Evolutionary conservation across 164 flowering plant species (phyloP), one percentile per base, ranked within the genome.

Genomic region (Liriodendron chinense): DNA sequence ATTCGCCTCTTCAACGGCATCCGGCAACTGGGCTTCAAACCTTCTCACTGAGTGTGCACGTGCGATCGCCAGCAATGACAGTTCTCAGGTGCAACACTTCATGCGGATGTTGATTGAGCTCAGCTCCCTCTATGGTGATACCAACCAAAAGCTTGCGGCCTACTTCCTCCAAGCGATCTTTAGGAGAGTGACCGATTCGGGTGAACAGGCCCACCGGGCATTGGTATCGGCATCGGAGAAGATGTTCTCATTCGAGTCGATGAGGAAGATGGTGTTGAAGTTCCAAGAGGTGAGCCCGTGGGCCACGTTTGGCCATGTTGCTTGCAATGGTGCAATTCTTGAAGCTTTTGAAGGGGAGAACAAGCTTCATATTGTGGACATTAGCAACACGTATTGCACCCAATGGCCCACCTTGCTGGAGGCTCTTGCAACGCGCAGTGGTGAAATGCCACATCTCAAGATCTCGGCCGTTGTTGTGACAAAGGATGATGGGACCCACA

Each of bases 231-330:
- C 96, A 0, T 81, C 94, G 1, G 94, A 92, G 56, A 91, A 87
- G 69, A 85, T 82, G 1, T 83, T 85, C 76, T 91, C 98, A 0
- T 96, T 96, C 80, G 97, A 91, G 28, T 87, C 97, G 0, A 91
- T 94, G 0, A 72, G 98, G 25, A 88, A 87, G 69, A 87, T 75
- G 82, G 81, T 96, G 3, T 72, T 96, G 48, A 92, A 90, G 80
- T 96, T 93, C 61, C 99, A 96, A 75, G 99, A 96, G 79, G 97
- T 91, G 1, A 96, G 99, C 71, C 98, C 99, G 0, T 96, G 99
- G 99, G 85, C 92, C 1, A 96, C 93, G 7, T 96, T 96, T 64
- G 99, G 98, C 1, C 99, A 96, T 76, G 98, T 91, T 1, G 97
- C 99, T n/a, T 88, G 87, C 26, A 93, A 96, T 73, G 99, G 98